Evolutionary conservation across 139 green algal genomes (phyloP).

Genomic region (Chlorella sp.): DNA sequence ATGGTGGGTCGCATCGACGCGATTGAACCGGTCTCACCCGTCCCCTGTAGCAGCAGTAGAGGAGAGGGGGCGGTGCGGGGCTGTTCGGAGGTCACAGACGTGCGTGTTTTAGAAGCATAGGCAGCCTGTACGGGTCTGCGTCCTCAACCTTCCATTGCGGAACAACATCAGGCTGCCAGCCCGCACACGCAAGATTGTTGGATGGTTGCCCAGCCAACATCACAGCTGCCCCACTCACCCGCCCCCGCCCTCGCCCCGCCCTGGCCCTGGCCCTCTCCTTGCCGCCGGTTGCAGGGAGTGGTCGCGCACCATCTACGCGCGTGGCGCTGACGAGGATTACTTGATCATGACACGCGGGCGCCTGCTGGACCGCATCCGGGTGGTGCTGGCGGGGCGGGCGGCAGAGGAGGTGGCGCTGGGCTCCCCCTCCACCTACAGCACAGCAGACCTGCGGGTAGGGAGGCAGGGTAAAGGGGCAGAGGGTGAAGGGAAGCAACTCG

Average conservation of each 20-base stretch:
- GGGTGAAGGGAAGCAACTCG: neutral
- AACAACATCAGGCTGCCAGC: too few species aligned
- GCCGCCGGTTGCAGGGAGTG: conserved; percentile 53
- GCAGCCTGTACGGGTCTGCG: too few species aligned
- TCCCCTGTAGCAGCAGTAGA: too few species aligned
- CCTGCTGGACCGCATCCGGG: conserved; percentile 79
- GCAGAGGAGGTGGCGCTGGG: conserved; percentile 57
- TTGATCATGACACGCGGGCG: conserved; percentile 74
- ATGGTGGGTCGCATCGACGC: too few species aligned
- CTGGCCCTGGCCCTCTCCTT: neutral
- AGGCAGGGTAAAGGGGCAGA: neutral
- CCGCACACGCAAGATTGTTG: neutral
- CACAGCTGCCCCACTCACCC: neutral
- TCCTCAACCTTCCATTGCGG: too few species aligned
- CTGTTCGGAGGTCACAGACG: too few species aligned
- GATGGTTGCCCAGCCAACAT: neutral
- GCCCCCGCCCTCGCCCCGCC: too few species aligned
- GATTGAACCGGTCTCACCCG: too few species aligned
- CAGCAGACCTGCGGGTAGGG: conserved; percentile 30
- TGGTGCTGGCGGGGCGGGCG: conserved; percentile 73
- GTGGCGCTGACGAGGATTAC: conserved; percentile 83
- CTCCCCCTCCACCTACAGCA: conserved; percentile 40
- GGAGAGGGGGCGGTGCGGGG: too few species aligned
- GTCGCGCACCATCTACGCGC: conserved; percentile 76
- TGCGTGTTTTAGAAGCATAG: too few species aligned